Evolutionary conservation across 163 green algal species (phyloP).

Genomic region (Botryococcus braunii): DNA sequence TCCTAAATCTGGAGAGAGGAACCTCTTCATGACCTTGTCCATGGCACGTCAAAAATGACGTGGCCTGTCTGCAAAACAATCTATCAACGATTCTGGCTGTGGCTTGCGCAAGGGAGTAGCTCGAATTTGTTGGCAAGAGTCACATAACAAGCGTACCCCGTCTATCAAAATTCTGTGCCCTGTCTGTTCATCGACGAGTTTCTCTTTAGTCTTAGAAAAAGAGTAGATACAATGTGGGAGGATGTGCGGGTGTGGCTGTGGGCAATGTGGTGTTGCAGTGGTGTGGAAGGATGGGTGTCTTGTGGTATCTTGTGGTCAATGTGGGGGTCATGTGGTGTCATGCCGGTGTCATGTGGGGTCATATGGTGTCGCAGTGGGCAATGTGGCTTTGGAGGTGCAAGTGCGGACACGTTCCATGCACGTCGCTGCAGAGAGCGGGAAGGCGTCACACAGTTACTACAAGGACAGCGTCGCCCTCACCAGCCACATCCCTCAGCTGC

Average conservation of each 20-base stretch:
- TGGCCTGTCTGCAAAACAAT: too few relatives aligned
- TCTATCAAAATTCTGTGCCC: too few relatives aligned
- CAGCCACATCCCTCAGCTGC: neutral
- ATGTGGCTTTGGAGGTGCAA: slow-evolving; percentile 58
- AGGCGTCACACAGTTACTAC: slow-evolving; percentile 76
- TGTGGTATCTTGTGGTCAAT: neutral
- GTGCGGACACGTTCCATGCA: slow-evolving; percentile 76
- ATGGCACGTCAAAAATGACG: too few relatives aligned
- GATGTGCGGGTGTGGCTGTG: neutral
- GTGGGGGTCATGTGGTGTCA: neutral
- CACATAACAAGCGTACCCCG: too few relatives aligned
- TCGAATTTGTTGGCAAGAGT: too few relatives aligned
- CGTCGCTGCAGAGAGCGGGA: slow-evolving; percentile 67
- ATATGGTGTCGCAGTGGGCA: slow-evolving; percentile 20
- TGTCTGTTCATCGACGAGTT: too few relatives aligned
- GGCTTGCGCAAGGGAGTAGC: too few relatives aligned
- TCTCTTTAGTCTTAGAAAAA: neutral
- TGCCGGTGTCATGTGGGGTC: neutral
- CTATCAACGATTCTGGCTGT: too few relatives aligned
- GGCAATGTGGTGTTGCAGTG: neutral
- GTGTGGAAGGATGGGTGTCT: neutral
- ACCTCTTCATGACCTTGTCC: too few relatives aligned
- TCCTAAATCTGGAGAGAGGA: too few relatives aligned
- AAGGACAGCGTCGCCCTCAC: slow-evolving; percentile 46
- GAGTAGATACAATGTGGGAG: neutral